Percentiles rank a stretch among this genome's conserved stretches.
Conservation (phyloP, 2,329 filamentous ascomycete genomes). For the Talaromyces sp. region DNA sequence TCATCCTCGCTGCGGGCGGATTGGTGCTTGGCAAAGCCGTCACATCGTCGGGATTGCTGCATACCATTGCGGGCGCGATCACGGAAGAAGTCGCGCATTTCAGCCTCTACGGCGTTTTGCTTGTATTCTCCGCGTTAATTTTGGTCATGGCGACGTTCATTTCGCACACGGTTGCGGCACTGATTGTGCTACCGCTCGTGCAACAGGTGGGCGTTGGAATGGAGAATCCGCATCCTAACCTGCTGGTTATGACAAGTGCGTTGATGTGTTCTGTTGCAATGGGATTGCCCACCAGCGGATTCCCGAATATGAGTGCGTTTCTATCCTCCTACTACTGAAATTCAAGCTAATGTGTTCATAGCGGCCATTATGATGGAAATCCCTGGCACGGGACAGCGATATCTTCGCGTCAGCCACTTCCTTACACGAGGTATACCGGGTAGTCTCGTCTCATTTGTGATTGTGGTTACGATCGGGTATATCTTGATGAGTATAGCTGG, state of each 20-base stretch:
- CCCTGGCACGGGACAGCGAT: slow-evolving; percentile 80
- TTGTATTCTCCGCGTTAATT: slow-evolving; percentile 81
- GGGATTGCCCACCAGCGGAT: slow-evolving; percentile 91
- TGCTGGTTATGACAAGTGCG: slow-evolving; percentile 91
- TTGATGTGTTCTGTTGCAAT: slow-evolving; percentile 98
- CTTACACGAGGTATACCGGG: slow-evolving; percentile 88
- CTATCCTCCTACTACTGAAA: slow-evolving; percentile 5
- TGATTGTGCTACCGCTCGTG: slow-evolving; percentile 91
- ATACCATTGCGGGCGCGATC: slow-evolving; percentile 78
- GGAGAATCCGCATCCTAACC: slow-evolving; percentile 85
- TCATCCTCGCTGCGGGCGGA: slow-evolving; percentile 92
- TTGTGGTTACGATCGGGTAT: slow-evolving; percentile 87
- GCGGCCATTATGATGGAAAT: slow-evolving; percentile 99
- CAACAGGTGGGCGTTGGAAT: slow-evolving; percentile 79
- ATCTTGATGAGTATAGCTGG: slow-evolving; percentile 77
- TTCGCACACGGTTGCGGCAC: slow-evolving; percentile 89
- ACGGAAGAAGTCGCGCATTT: slow-evolving; percentile 70
- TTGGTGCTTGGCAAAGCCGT: slow-evolving; percentile 91
- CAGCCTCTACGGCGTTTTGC: slow-evolving; percentile 78
- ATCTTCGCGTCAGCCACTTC: slow-evolving; percentile 90
- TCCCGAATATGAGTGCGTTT: slow-evolving; percentile 97
- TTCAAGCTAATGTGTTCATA: slow-evolving; percentile 35
- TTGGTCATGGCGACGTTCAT: slow-evolving; percentile 96
- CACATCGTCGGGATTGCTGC: slow-evolving; percentile 83
- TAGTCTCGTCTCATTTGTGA: slow-evolving; percentile 73